phyloP scores from a whole-genome alignment of 495 filamentous ascomycete species.

The Tuber calosporum region DNA sequence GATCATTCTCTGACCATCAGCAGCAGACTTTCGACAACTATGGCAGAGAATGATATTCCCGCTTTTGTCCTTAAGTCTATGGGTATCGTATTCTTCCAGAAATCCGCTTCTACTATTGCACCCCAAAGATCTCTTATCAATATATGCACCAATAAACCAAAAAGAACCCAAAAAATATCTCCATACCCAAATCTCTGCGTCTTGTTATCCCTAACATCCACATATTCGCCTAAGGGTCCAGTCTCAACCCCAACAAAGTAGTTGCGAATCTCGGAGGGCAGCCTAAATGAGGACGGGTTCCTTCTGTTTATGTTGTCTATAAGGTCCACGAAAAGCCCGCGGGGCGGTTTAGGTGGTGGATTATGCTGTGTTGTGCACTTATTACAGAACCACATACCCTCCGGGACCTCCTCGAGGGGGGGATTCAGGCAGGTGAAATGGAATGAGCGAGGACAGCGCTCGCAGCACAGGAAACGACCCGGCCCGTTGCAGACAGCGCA shows the following conservation, averaged over 20 bases:
- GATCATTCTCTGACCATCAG: slow-evolving; percentile 58
- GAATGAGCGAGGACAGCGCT: slow-evolving; percentile 77
- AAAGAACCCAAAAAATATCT: slow-evolving; percentile 15
- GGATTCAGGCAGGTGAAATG: slow-evolving; percentile 82
- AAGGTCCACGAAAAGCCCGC: slow-evolving; percentile 54
- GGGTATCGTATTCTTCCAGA: slow-evolving; percentile 61
- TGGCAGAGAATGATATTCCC: slow-evolving; percentile 65
- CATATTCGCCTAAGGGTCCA: slow-evolving; percentile 69
- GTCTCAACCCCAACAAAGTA: slow-evolving; percentile 68
- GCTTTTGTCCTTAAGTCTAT: slow-evolving; percentile 58
- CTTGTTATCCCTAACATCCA: slow-evolving; percentile 49
- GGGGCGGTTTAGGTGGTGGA: slow-evolving; percentile 43
- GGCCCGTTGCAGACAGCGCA: slow-evolving; percentile 74
- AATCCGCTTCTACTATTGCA: slow-evolving; percentile 52
- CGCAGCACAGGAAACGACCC: slow-evolving; percentile 85
- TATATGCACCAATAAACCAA: slow-evolving; percentile 9
- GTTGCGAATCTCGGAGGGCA: slow-evolving; percentile 61
- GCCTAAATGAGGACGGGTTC: slow-evolving; percentile 64
- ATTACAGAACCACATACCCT: slow-evolving; percentile 78
- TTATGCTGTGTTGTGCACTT: slow-evolving; percentile 51
- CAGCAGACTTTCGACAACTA: slow-evolving; percentile 56
- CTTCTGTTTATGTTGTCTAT: slow-evolving; percentile 54
- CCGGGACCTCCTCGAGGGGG: slow-evolving; percentile 59
- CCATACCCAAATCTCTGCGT: slow-evolving; percentile 32
- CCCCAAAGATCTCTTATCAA: slow-evolving; percentile 3